Evolutionary conservation across 2,329 filamentous ascomycete genomes (phyloP), one percentile per base, ranked within the genome.

Genomic region (Fusarium sp.): DNA sequence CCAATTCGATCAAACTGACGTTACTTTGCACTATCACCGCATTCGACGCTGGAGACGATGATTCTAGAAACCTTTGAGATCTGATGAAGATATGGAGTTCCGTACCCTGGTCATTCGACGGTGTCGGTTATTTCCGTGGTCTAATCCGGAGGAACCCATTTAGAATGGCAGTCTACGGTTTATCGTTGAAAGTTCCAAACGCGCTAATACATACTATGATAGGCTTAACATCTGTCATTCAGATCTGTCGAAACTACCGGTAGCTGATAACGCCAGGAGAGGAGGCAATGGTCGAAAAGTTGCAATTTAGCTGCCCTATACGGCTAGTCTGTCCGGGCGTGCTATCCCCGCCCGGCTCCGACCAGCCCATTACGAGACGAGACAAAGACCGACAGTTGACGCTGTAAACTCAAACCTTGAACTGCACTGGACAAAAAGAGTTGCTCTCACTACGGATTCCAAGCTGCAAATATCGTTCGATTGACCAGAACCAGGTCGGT

Each of bases 271-370:
- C 60, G 58, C 55, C 40, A 63, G 57, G 16, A 60, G 44, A 42
- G 41, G 47, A 55, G 50, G 38, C 23, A n/a, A 46, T 23, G 49
- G 50, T 11, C 28, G 8, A 42, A 46, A 63, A 42, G 28, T 52
- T 78, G 76, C 64, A 67, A 59, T 77, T 76, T 73, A 75, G 73
- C 72, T 80, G 66, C 78, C 72, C 13, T 2, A 65, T 73, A 37
- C 3, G 63, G 77, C 56, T 80, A 80, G 78, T 57, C 51, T n/a
- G 8, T 28, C 23, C 36, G 34, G 49, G 18, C 30, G 13, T 33
- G 52, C 31, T 6, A 41, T 62, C 62, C 61, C 67, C 67, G 57
- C 67, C 54, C 62, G 50, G 58, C 36, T 56, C 56, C 66, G 66
- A 61, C 50, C 65, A 56, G 16, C 33, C 18, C 23, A 53, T 54